Conservation (phyloP, 2,329 filamentous ascomycete genomes). For the Cladorrhinum sp. region DNA sequence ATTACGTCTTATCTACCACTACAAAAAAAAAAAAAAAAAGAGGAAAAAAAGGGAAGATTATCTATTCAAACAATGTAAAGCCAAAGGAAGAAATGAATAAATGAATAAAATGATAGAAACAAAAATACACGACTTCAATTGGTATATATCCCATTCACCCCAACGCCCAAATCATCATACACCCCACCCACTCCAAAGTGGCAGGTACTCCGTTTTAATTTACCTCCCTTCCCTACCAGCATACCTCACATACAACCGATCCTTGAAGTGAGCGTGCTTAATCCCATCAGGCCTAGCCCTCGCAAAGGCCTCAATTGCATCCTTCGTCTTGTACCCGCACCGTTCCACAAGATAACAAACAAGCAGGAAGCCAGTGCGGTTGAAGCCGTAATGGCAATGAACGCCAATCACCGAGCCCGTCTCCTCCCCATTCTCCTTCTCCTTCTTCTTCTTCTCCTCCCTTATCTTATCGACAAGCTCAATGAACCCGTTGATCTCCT, state of each 20-base stretch:
- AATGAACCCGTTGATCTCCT: slow-evolving; percentile 54
- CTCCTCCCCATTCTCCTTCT: slow-evolving; percentile 41
- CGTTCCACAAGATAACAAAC: slow-evolving; percentile 87
- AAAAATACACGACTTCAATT: too few relatives aligned
- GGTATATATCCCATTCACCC: too few relatives aligned
- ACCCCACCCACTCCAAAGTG: too few relatives aligned
- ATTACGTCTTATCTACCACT: too few relatives aligned
- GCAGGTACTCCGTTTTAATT: too few relatives aligned
- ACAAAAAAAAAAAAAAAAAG: too few relatives aligned
- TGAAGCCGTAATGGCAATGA: slow-evolving; percentile 96
- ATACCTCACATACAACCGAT: slow-evolving; percentile 79
- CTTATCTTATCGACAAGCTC: slow-evolving; percentile 58
- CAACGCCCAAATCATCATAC: too few relatives aligned
- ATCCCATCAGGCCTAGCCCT: slow-evolving; percentile 75
- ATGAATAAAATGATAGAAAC: too few relatives aligned
- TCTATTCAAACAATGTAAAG: too few relatives aligned
- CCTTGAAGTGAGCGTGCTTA: slow-evolving; percentile 83
- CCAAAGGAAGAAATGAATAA: too few relatives aligned
- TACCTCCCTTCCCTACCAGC: slow-evolving; percentile 27
- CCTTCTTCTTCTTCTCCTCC: slow-evolving; percentile 48
- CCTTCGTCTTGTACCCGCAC: slow-evolving; percentile 66
- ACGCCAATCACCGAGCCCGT: slow-evolving; percentile 66
- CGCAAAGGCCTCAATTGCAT: slow-evolving; percentile 77
- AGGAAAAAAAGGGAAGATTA: too few relatives aligned
- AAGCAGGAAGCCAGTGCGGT: slow-evolving; percentile 88